Evolutionary conservation across 2,329 filamentous ascomycete species (phyloP).

Genomic region (Aphanocladium album): DNA sequence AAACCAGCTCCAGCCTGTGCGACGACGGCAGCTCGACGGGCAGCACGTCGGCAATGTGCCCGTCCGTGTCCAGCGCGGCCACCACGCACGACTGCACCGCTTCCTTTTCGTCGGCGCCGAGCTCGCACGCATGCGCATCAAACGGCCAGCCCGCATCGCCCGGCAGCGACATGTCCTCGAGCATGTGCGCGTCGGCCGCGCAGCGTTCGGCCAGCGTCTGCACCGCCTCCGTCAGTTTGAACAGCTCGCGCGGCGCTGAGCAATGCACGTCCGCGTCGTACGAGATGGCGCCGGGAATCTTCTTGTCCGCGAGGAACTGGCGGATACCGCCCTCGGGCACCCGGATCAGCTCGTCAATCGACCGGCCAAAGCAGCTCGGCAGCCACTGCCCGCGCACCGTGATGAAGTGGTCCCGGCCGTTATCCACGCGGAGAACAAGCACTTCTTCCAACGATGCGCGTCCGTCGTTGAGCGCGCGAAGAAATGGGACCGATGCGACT

Average conservation of each 20-base stretch:
- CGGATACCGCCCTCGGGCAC: slow-evolving; percentile 78
- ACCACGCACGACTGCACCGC: slow-evolving; percentile 37
- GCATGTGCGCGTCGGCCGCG: slow-evolving; percentile 57
- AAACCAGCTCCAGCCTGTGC: slow-evolving; percentile 68
- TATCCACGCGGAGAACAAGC: slow-evolving; percentile 74
- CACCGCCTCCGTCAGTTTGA: slow-evolving; percentile 79
- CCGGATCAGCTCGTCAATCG: slow-evolving; percentile 80
- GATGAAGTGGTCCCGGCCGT: slow-evolving; percentile 88
- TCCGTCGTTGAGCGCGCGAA: slow-evolving; percentile 67
- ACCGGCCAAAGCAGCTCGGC: slow-evolving; percentile 76
- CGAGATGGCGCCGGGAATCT: slow-evolving; percentile 45
- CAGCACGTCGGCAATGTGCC: slow-evolving; percentile 56
- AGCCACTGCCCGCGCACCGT: slow-evolving; percentile 74
- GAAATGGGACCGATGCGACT: slow-evolving; percentile 58
- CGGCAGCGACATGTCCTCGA: slow-evolving; percentile 49
- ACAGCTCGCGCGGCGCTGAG: slow-evolving; percentile 83
- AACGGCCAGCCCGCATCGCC: slow-evolving; percentile 58
- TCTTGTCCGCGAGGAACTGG: slow-evolving; percentile 35
- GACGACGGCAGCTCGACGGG: slow-evolving; percentile 57
- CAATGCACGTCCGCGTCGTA: slow-evolving; percentile 59
- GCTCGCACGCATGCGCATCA: slow-evolving; percentile 35
- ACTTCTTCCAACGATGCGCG: slow-evolving; percentile 71
- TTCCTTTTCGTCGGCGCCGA: slow-evolving; percentile 20
- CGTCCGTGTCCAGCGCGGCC: slow-evolving; percentile 69
- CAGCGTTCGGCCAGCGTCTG: slow-evolving; percentile 52